phyloP scores from a whole-genome alignment of 768 basidiomycete genomes.

The Calocybe gangraenosa region DNA sequence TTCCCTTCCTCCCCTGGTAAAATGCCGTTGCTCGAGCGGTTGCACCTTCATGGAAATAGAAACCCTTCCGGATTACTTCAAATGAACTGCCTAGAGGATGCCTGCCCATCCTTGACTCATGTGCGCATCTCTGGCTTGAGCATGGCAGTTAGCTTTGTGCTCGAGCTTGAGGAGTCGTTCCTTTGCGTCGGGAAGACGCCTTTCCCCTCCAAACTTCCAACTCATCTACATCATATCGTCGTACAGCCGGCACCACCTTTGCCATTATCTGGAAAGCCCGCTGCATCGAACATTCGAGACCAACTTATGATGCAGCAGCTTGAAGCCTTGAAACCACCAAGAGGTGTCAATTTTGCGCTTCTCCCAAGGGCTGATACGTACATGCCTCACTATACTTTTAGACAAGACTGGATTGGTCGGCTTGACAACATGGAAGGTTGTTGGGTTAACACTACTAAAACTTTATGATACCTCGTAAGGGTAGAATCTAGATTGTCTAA shows the following conservation, averaged over 20 bases:
- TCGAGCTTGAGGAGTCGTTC: constrained; percentile 35
- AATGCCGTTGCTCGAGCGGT: constrained; percentile 34
- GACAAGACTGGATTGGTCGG: constrained; percentile 18
- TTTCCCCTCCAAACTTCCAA: constrained; percentile 24
- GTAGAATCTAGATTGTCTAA: no score
- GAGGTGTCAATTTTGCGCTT: constrained; percentile 7
- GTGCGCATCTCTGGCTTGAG: constrained; percentile 40
- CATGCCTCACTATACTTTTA: constrained; percentile 8
- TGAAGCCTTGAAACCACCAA: constrained; percentile 11
- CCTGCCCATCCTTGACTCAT: constrained; percentile 35
- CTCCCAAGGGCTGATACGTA: constrained; percentile 6
- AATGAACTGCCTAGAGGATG: constrained; percentile 29
- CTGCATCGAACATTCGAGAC: constrained; percentile 20
- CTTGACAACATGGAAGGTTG: constrained; percentile 13
- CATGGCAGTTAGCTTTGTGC: constrained; percentile 35
- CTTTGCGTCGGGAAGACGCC: constrained; percentile 9
- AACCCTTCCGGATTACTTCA: constrained; percentile 46
- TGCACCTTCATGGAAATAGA: constrained; percentile 46
- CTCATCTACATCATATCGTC: constrained; percentile 17
- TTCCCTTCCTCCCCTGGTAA: constrained; percentile 32
- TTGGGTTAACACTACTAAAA: no score
- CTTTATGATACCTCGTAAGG: no score
- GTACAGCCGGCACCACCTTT: constrained; percentile 26
- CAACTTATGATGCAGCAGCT: constrained; percentile 25
- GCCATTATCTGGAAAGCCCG: constrained; percentile 6